Percentiles rank a stretch among this genome's conserved stretches.
phyloP scores from a whole-genome alignment of 108 stramenopile species.

The Pseudonitzschia multiseries region DNA sequence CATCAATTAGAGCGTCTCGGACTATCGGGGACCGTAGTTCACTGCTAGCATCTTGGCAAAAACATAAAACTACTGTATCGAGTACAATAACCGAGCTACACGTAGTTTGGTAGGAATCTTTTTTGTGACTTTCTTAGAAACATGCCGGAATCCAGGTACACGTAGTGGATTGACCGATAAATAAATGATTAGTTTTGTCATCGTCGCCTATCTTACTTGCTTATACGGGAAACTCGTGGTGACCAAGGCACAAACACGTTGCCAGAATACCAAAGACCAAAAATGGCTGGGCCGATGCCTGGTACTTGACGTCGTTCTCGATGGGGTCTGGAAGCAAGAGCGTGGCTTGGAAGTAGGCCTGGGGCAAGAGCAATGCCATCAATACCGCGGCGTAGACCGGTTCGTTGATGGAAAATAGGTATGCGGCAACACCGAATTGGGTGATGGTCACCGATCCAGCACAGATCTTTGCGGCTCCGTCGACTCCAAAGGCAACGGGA shows the following conservation, averaged over 20 bases:
- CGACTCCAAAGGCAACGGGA: constrained; percentile 96
- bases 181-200: too few species aligned
- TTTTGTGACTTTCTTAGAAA: too few species aligned
- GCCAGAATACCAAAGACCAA: constrained; percentile 92
- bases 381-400: constrained; percentile 78
- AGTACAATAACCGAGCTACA: not conserved
- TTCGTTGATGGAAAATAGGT: constrained; percentile 83
- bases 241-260: constrained; percentile 90
- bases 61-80: not conserved
- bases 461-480: constrained; percentile 92
- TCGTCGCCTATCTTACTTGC: not conserved
- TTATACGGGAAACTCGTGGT: constrained; percentile 71
- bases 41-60: constrained; percentile 16
- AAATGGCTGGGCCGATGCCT: constrained; percentile 93
- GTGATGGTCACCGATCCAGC: constrained; percentile 89
- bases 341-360: constrained; percentile 91
- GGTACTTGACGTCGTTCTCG: constrained; percentile 94
- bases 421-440: constrained; percentile 89
- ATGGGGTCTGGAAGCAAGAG: constrained; percentile 91
- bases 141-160: too few species aligned
- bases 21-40: constrained; percentile 34
- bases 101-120: not conserved
- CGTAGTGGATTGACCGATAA: too few species aligned
- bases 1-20: constrained; percentile 64
- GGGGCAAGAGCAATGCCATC: constrained; percentile 85